phyloP scores from a whole-genome alignment of 768 basidiomycete species.

The Tephrocybe sp. region DNA sequence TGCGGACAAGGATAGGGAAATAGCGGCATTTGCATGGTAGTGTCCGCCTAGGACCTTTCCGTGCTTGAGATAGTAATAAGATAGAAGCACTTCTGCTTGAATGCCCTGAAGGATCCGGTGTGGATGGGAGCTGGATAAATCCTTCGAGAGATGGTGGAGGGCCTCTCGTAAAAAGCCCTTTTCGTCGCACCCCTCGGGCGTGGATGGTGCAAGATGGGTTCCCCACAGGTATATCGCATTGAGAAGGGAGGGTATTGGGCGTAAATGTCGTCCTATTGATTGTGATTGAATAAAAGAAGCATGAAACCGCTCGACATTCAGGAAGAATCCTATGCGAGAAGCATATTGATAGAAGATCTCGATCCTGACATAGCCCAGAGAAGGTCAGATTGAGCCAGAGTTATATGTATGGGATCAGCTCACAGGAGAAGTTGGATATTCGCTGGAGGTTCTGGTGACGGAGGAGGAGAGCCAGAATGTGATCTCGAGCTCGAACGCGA shows the following conservation, averaged over 20 bases:
- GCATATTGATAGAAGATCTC: conserved; percentile 37
- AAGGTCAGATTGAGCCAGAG: not conserved
- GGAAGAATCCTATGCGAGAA: conserved; percentile 50
- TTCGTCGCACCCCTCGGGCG: conserved; percentile 20
- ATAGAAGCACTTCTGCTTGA: conserved; percentile 52
- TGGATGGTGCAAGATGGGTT: conserved; percentile 25
- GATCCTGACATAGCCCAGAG: conserved; percentile 20
- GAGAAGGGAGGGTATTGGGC: conserved; percentile 34
- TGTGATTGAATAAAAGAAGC: conserved; percentile 26
- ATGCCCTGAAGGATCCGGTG: conserved; percentile 37
- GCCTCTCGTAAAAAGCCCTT: conserved; percentile 37
- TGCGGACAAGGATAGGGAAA: conserved; percentile 34
- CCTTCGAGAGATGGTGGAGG: conserved; percentile 33
- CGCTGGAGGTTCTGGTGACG: conserved; percentile 10
- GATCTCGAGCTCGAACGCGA: no score
- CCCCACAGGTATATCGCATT: conserved; percentile 38
- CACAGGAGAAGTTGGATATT: conserved; percentile 14
- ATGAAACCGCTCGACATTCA: conserved; percentile 43
- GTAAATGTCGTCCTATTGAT: conserved; percentile 25
- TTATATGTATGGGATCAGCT: conserved; percentile 1
- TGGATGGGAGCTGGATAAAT: conserved; percentile 37
- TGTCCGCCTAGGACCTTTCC: conserved; percentile 44
- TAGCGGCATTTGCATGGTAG: conserved; percentile 48
- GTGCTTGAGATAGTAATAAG: conserved; percentile 47
- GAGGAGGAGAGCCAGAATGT: not conserved